Evolutionary conservation across 768 basidiomycete species (phyloP).

Genomic region (Pleurotus pulmonarius): DNA sequence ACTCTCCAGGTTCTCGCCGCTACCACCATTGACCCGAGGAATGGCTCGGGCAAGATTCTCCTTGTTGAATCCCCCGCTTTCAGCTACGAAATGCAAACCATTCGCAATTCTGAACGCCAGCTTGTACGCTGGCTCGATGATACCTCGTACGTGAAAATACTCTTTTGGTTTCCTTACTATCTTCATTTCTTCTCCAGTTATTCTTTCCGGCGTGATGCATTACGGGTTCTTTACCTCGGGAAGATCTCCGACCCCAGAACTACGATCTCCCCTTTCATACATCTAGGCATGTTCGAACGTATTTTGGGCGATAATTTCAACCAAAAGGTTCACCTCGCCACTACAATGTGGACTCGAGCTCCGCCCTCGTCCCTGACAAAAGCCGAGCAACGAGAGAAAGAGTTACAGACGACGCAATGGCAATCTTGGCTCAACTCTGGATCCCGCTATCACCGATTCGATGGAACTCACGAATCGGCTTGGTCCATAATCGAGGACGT

Average conservation of each 20-base stretch:
- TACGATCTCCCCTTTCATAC: constrained; percentile 8
- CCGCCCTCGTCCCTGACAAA: constrained; percentile 15
- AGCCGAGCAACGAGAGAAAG: constrained; percentile 32
- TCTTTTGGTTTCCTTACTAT: not conserved
- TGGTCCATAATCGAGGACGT: constrained; percentile 29
- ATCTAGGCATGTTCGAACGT: constrained; percentile 9
- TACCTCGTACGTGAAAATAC: not conserved
- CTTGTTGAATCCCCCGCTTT: constrained; percentile 1
- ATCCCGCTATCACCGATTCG: constrained; percentile 31
- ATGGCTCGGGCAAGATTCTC: not conserved
- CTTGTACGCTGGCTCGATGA: not conserved
- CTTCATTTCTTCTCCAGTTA: constrained; percentile 14
- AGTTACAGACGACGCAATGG: constrained; percentile 36
- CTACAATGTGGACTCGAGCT: constrained; percentile 41
- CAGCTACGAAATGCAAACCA: constrained; percentile 2
- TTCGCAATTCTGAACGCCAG: not conserved
- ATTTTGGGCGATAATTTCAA: constrained; percentile 30
- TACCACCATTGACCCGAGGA: not conserved
- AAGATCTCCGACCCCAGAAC: constrained; percentile 31
- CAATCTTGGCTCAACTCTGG: constrained; percentile 37
- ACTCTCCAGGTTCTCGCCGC: not conserved
- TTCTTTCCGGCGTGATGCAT: constrained; percentile 9
- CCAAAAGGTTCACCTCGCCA: constrained; percentile 39
- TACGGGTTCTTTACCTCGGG: constrained; percentile 37
- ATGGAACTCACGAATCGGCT: constrained; percentile 29